These are phyloP conservation scores for Dimocarpus longan DNA, from an alignment of 345 rosid genomes.

Conservation along the genomic window DNA sequence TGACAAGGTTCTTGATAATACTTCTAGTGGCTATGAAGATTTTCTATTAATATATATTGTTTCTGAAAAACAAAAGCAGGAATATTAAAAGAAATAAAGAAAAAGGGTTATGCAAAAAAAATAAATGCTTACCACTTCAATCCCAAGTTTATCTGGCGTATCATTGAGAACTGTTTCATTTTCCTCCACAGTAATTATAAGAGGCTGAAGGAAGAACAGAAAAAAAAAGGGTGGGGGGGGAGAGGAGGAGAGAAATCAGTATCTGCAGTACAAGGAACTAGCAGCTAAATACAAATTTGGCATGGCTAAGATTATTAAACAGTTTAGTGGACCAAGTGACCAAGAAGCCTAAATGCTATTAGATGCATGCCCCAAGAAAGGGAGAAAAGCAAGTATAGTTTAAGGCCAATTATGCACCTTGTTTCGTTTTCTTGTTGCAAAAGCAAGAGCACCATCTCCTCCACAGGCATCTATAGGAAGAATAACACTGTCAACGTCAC, in stretches of 20 bases:
- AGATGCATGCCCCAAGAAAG: background rate
- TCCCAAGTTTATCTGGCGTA: conserved; percentile 60
- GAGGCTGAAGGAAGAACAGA: conserved; percentile 35
- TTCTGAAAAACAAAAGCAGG: background rate
- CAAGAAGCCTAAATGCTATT: background rate
- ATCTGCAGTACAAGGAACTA: background rate
- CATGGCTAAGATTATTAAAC: background rate
- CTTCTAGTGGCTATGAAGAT: background rate
- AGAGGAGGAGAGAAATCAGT: background rate
- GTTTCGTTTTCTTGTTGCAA: conserved; percentile 45
- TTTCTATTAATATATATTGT: background rate
- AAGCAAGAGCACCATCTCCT: conserved; percentile 66
- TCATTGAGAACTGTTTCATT: conserved; percentile 58
- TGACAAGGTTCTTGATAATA: background rate
- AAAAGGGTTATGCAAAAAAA: background rate
- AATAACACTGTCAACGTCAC: conserved; percentile 60
- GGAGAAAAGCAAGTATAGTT: background rate
- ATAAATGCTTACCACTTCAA: conserved; percentile 46
- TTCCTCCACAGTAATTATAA: conserved; percentile 61
- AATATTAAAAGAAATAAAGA: background rate
- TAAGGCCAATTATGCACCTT: conserved; percentile 28
- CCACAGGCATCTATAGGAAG: conserved; percentile 61
- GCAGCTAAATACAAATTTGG: conserved; percentile 3
- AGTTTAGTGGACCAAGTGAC: background rate
- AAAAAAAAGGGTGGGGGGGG: no score